Conservation (phyloP, 768 basidiomycete genomes). For the Pulveroboletus sp. region DNA sequence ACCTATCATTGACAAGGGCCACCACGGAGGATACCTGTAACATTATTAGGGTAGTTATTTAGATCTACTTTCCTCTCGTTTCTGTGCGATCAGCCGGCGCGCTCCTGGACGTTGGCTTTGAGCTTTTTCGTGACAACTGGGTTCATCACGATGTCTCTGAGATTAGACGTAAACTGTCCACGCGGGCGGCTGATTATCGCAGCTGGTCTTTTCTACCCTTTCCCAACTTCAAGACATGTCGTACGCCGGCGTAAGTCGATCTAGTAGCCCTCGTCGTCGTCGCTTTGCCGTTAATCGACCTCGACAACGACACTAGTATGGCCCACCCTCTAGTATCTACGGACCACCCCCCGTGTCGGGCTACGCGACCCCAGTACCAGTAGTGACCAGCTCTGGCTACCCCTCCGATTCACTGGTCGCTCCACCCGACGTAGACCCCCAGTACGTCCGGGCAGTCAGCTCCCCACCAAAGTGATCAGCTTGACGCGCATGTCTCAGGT, state of each 20-base stretch:
- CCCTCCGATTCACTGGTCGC: neutral
- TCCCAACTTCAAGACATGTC: conserved; percentile 10
- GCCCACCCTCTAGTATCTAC: conserved; percentile 12
- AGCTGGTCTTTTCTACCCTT: neutral
- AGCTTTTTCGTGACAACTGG: no score
- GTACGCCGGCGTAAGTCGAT: conserved; percentile 16
- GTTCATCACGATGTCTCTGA: no score
- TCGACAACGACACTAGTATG: neutral
- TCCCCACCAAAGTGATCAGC: neutral
- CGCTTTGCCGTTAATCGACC: neutral
- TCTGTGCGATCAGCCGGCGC: no score
- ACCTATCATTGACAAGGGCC: neutral
- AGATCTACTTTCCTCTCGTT: neutral
- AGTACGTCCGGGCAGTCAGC: conserved; percentile 42
- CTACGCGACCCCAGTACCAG: neutral
- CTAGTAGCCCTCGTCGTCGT: neutral
- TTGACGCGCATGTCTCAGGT: conserved; percentile 32
- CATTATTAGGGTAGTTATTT: conserved; percentile 29
- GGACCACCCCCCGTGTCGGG: neutral
- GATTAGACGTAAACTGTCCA: neutral
- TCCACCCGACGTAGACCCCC: conserved; percentile 63
- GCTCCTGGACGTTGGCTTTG: no score
- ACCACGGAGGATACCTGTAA: conserved; percentile 32
- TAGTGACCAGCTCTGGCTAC: neutral
- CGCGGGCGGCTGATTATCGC: conserved; percentile 8